A percentile compares a stretch with the other conserved stretches of the same genome.
These are phyloP conservation scores for Neofusicoccum cordaticola DNA, from an alignment of 2,329 filamentous ascomycete genomes.

Conservation along the genomic window DNA sequence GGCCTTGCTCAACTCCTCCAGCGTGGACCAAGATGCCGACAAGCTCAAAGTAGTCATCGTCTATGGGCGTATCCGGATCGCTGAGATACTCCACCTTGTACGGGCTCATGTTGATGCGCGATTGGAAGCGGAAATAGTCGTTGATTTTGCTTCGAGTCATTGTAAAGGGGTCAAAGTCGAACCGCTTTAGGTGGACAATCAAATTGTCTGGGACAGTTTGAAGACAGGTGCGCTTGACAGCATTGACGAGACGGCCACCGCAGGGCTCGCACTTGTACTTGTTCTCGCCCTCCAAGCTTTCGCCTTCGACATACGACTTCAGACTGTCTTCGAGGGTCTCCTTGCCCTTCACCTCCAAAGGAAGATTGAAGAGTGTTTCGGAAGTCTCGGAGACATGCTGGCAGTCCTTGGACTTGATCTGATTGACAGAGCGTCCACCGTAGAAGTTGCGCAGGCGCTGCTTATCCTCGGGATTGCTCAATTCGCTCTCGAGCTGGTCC, in stretches of 20 bases:
- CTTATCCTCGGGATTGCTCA: slow-evolving; percentile 66
- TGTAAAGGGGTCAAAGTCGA: slow-evolving; percentile 75
- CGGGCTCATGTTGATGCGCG: slow-evolving; percentile 77
- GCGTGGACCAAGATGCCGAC: slow-evolving; percentile 94
- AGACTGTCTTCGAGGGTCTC: slow-evolving; percentile 78
- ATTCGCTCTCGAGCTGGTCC: slow-evolving; percentile 83
- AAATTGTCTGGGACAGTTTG: slow-evolving; percentile 91
- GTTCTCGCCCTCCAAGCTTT: slow-evolving; percentile 96
- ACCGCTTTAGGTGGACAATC: slow-evolving; percentile 91
- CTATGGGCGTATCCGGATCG: slow-evolving; percentile 52
- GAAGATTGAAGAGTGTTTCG: slow-evolving; percentile 90
- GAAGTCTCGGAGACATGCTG: slow-evolving; percentile 86
- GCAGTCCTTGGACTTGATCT: slow-evolving; percentile 94
- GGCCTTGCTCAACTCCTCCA: slow-evolving; percentile 87
- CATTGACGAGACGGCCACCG: slow-evolving; percentile 77
- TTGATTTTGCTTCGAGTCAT: slow-evolving; percentile 90
- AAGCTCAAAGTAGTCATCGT: slow-evolving; percentile 81
- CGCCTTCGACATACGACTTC: slow-evolving; percentile 91
- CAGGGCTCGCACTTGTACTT: slow-evolving; percentile 97
- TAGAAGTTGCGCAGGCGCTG: slow-evolving; percentile 78
- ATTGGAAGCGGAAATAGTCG: slow-evolving; percentile 86
- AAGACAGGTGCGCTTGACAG: slow-evolving; percentile 86
- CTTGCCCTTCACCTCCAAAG: slow-evolving; percentile 96
- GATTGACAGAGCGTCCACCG: slow-evolving; percentile 86
- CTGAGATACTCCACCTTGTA: slow-evolving; percentile 87